Evolutionary conservation across 2,329 filamentous ascomycete species (phyloP).

Genomic region (Drechslerella stenobrocha): DNA sequence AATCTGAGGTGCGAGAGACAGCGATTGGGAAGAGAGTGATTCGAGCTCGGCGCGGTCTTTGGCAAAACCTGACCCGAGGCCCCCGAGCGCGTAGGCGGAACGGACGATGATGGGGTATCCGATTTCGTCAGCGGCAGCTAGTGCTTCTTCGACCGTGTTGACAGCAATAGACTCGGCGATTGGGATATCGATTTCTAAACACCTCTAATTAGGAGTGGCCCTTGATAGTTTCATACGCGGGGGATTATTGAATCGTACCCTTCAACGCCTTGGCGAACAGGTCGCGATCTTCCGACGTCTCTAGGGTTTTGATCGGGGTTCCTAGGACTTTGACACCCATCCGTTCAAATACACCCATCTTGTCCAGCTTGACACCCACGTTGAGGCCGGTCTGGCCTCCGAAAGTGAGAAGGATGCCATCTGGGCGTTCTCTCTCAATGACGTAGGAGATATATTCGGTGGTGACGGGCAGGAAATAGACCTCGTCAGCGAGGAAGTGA

Average conservation of each 20-base stretch:
- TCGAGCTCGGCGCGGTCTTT: slow-evolving; percentile 90
- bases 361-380: slow-evolving; percentile 95
- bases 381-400: slow-evolving; percentile 97
- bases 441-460: slow-evolving; percentile 97
- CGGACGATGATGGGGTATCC: slow-evolving; percentile 98
- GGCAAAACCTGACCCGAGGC: slow-evolving; percentile 93
- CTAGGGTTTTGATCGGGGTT: slow-evolving; percentile 89
- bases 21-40: slow-evolving; percentile 86
- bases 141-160: slow-evolving; percentile 83
- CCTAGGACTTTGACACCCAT: slow-evolving; percentile 95
- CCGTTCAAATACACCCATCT: slow-evolving; percentile 90
- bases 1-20: slow-evolving; percentile 93
- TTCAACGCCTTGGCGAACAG: slow-evolving; percentile 93
- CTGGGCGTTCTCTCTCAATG: slow-evolving; percentile 91
- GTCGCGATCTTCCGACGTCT: slow-evolving; percentile 93
- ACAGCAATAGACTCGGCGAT: slow-evolving; percentile 96
- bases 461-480: slow-evolving; percentile 97
- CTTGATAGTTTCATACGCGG: neutral
- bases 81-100: slow-evolving; percentile 93
- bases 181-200: slow-evolving; percentile 84
- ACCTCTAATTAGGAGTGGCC: slow-evolving; percentile 5
- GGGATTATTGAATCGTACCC: slow-evolving; percentile 25
- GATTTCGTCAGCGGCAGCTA: slow-evolving; percentile 80
- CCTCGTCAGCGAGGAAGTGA: slow-evolving; percentile 91
- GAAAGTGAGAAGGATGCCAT: slow-evolving; percentile 96